Conservation (phyloP, 2,329 filamentous ascomycete species). For the Alternaria viburni region DNA sequence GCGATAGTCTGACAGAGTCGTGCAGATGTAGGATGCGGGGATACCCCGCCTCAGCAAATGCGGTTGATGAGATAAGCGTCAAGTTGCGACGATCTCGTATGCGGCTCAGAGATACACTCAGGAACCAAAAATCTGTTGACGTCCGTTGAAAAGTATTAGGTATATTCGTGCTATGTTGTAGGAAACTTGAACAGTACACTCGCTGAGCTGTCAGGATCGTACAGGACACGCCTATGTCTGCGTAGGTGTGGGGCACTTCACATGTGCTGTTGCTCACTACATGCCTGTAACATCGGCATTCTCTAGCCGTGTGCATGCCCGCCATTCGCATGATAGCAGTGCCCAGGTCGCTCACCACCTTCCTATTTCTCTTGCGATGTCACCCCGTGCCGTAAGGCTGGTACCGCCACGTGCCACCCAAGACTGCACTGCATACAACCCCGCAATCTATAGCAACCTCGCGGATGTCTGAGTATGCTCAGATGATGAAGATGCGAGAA, state of each 20-base stretch:
- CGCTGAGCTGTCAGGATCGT: not conserved
- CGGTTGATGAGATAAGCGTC: not conserved
- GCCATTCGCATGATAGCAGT: slow-evolving; percentile 1
- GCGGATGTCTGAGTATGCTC: slow-evolving; percentile 14
- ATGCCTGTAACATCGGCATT: slow-evolving; percentile 7
- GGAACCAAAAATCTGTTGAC: not conserved
- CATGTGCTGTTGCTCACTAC: slow-evolving; percentile 5
- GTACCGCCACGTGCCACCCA: not conserved
- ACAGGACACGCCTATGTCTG: not conserved
- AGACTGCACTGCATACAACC: not conserved
- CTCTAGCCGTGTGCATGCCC: not conserved
- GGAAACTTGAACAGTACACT: not conserved
- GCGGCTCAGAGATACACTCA: not conserved
- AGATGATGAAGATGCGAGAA: not conserved
- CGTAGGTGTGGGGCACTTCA: slow-evolving; percentile 6
- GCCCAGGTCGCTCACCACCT: not conserved
- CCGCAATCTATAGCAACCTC: not conserved
- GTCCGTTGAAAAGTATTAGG: not conserved
- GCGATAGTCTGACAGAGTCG: not conserved
- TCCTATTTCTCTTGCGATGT: slow-evolving; percentile 7
- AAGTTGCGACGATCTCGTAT: not conserved
- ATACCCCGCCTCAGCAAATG: slow-evolving; percentile 3
- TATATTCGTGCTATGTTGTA: not conserved
- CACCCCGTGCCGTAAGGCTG: not conserved
- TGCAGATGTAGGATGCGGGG: not conserved